phyloP scores from a whole-genome alignment of 1,284 basidiomycete species.

The Stygiomarasmius scandens region DNA sequence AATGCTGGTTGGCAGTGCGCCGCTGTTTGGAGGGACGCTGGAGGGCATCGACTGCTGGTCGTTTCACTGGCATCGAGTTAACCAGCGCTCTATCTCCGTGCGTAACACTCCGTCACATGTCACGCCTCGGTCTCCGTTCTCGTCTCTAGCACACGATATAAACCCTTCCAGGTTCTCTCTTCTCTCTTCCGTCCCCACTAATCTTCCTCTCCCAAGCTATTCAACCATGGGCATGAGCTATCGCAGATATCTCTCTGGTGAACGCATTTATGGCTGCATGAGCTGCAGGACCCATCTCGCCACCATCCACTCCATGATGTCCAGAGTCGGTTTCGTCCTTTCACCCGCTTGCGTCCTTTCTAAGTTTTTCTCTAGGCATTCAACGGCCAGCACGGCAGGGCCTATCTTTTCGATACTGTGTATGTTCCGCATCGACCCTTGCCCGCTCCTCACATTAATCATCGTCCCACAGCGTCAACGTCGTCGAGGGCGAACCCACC shows the following conservation, averaged over 20 bases:
- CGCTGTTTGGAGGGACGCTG: slow-evolving; percentile 13
- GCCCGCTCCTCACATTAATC: slow-evolving; percentile 17
- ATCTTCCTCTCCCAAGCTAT: background rate
- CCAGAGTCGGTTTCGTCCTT: slow-evolving; percentile 61
- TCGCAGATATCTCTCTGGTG: slow-evolving; percentile 85
- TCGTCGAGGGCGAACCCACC: slow-evolving; percentile 83
- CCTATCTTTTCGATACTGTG: slow-evolving; percentile 93
- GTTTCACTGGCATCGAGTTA: no score
- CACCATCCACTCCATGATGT: slow-evolving; percentile 90
- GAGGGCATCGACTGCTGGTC: slow-evolving; percentile 15
- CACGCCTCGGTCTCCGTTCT: no score
- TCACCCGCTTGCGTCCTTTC: background rate
- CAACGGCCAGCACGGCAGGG: slow-evolving; percentile 93
- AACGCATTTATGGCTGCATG: slow-evolving; percentile 89
- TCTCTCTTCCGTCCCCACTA: slow-evolving; percentile 2
- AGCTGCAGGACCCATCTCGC: slow-evolving; percentile 93
- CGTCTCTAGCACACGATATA: no score
- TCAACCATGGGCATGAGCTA: slow-evolving; percentile 82
- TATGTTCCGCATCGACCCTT: slow-evolving; percentile 30
- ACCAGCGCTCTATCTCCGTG: no score
- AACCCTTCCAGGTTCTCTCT: slow-evolving; percentile 4
- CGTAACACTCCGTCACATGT: no score
- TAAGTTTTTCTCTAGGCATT: slow-evolving; percentile 62
- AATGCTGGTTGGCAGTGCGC: slow-evolving; percentile 3
- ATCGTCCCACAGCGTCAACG: slow-evolving; percentile 75